These are phyloP conservation scores for Puya raimondii DNA, from an alignment of 176 grass and related monocot species.

Conservation along the genomic window DNA sequence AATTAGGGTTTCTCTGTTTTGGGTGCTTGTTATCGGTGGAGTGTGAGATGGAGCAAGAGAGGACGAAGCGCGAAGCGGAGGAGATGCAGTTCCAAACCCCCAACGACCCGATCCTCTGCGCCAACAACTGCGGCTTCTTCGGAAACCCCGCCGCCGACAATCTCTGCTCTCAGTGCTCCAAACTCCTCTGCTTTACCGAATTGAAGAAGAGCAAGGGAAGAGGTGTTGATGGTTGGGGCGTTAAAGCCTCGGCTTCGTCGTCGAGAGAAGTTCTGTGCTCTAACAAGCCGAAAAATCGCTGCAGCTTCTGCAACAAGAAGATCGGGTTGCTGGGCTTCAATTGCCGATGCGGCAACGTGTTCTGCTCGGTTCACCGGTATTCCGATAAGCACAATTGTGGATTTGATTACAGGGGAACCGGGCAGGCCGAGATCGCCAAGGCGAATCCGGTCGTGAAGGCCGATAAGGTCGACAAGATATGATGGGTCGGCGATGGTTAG, in stretches of 20 bases:
- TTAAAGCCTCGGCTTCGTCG: not conserved
- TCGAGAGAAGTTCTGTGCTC: not conserved
- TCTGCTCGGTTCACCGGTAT: slow-evolving; percentile 50
- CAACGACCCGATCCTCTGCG: slow-evolving; percentile 41
- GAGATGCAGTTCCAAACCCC: slow-evolving; percentile 38
- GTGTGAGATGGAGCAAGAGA: slow-evolving; percentile 44
- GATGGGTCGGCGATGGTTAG: not conserved
- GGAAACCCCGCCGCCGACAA: slow-evolving; percentile 44
- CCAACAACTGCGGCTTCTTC: slow-evolving; percentile 62
- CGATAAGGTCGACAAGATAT: slow-evolving; percentile 53
- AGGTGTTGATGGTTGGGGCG: slow-evolving; percentile 1
- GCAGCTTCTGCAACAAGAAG: slow-evolving; percentile 45
- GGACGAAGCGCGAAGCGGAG: slow-evolving; percentile 38
- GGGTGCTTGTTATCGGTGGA: slow-evolving; percentile 1
- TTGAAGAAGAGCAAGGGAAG: not conserved
- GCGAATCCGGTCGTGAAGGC: slow-evolving; percentile 46
- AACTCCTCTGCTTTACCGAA: slow-evolving; percentile 8
- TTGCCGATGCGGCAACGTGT: slow-evolving; percentile 49
- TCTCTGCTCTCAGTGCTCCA: slow-evolving; percentile 58
- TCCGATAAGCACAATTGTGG: slow-evolving; percentile 40
- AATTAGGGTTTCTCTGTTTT: not conserved
- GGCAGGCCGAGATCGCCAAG: slow-evolving; percentile 37
- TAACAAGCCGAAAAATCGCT: slow-evolving; percentile 35
- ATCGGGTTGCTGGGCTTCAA: slow-evolving; percentile 50
- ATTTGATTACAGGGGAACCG: slow-evolving; percentile 44